Percentiles rank a stretch among this genome's conserved stretches.
phyloP scores from a whole-genome alignment of 257 asterid genomes.

The Linderniella brevidens region DNA sequence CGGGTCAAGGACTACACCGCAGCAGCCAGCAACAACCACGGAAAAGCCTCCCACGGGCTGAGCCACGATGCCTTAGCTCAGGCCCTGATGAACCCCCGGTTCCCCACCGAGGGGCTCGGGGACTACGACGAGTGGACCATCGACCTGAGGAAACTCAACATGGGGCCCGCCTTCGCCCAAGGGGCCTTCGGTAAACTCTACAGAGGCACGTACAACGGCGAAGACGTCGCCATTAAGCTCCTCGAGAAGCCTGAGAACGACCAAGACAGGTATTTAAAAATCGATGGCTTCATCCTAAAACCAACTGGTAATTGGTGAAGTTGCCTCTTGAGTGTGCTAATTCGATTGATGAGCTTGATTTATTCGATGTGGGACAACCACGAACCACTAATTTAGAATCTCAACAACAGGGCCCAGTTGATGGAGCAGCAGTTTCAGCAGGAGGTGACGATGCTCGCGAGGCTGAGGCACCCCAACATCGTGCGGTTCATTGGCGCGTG shows the following conservation, averaged over 20 bases:
- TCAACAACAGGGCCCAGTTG: constrained; percentile 63
- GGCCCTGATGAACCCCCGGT: constrained; percentile 73
- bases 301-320: too few species aligned
- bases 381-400: too few species aligned
- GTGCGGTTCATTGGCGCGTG: constrained; percentile 90
- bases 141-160: constrained; percentile 80
- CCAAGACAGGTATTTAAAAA: too few species aligned
- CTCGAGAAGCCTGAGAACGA: constrained; percentile 85
- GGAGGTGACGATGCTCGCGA: constrained; percentile 93
- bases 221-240: constrained; percentile 89
- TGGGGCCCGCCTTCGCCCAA: constrained; percentile 96
- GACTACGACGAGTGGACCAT: constrained; percentile 85
- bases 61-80: constrained; percentile 56
- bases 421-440: constrained; percentile 98
- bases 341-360: too few species aligned
- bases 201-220: constrained; percentile 75
- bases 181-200: constrained; percentile 97
- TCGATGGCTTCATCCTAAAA: too few species aligned
- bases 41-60: constrained; percentile 33
- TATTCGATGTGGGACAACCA: too few species aligned
- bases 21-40: constrained; percentile 59
- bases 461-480: constrained; percentile 72
- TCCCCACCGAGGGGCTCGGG: constrained; percentile 77
- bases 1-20: constrained; percentile 52
- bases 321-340: too few species aligned